Conservation (phyloP, 2,329 filamentous ascomycete genomes). For the Pestalotiopsis sp. region DNA sequence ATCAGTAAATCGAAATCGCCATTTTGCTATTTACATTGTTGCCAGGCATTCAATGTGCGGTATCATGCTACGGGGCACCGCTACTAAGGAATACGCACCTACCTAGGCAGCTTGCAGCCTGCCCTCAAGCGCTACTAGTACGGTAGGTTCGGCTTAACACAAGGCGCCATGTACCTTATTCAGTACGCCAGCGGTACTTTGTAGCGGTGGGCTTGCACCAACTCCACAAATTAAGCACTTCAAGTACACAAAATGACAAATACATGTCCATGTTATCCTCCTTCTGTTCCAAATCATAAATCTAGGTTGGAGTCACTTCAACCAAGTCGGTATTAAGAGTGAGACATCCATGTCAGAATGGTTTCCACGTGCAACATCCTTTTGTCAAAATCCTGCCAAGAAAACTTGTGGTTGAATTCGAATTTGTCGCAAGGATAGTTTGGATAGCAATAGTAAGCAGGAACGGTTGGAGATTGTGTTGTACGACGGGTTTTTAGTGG, state of each 20-base stretch:
- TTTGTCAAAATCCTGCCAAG: background rate
- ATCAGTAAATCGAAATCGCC: no score
- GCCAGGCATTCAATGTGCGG: no score
- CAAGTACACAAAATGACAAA: background rate
- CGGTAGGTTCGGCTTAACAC: no score
- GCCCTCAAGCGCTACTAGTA: no score
- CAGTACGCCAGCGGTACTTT: background rate
- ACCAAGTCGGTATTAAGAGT: background rate
- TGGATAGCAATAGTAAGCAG: no score
- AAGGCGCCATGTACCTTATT: no score
- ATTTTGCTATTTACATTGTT: no score
- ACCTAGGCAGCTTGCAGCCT: no score
- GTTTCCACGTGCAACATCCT: background rate
- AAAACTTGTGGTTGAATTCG: background rate
- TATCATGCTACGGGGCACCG: no score
- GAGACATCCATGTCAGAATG: background rate
- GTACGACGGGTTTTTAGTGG: no score
- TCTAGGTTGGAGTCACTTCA: background rate
- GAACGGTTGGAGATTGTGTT: no score
- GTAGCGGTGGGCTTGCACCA: background rate
- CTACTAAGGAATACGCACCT: no score
- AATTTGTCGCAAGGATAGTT: background rate
- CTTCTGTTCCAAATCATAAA: background rate
- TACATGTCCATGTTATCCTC: background rate
- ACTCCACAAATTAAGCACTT: background rate